Base-by-base conservation (phyloP, 2,329 filamentous ascomycete genomes). In the Boeremia exigua region DNA sequence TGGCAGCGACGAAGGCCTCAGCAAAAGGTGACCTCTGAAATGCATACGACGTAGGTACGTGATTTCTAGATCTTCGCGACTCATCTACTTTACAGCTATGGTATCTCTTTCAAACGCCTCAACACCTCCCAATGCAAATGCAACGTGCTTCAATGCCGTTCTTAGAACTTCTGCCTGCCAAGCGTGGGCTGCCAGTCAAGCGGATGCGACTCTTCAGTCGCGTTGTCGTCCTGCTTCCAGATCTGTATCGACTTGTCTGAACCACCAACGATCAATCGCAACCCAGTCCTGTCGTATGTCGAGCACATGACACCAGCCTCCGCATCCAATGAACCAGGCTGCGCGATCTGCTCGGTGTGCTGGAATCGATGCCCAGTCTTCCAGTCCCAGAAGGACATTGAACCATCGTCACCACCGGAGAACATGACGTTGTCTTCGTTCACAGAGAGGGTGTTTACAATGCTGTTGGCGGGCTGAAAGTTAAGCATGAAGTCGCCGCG, bases 401-500 rank as follows among this genome's bases (percentile, higher is more conserved):
- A 96, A 36, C 96, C 95, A 67, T 99, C 97, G 71, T 99, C 95
- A 42, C 88, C 94, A 53, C 95, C 95, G 2, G 92, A 95, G 77
- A 99, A 97, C 56, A 99, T 78, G 14, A 98, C 91, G 68, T 97
- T 95, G 73, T 97, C 92, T 69, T 96, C 91, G 75, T 99, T 99
- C 29, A 95, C 92, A 38, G 92, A 85, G 40, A 99, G 80, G 0
- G 92, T 92, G 78, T 99, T 99, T 80, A 99, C 94, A 74, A 99
- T 96, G 57, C 92, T 86, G 70, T 97, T 97, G 71, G 98, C 94
- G 4, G 94, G 94, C 38, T 96, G 91, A 70, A 98, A 98, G 73
- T 98, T 98, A 76, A 97, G 93, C 95, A 99, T 99, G 74, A 99
- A 98, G 14, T 92, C 92, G 33, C 94, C 96, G 73, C 97, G 92